These are phyloP conservation scores for Sclerotinia borealis DNA, from an alignment of 2,329 filamentous ascomycete genomes.

Conservation along the genomic window DNA sequence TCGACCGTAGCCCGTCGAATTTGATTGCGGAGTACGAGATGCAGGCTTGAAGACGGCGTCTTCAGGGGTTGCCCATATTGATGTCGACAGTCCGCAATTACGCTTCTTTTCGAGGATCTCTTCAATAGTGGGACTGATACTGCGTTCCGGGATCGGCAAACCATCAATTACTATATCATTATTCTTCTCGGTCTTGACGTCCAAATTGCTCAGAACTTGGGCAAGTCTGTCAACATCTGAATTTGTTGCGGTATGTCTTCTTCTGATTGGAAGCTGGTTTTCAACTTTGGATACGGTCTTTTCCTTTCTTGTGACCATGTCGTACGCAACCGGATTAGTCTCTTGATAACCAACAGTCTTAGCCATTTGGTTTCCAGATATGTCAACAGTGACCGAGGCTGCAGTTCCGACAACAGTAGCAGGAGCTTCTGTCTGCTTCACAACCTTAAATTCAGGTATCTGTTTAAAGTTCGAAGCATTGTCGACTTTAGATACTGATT, in stretches of 20 bases:
- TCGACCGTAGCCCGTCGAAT: neutral
- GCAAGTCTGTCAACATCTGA: neutral
- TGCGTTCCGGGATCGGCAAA: neutral
- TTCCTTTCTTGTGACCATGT: neutral
- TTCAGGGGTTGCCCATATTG: slow-evolving; percentile 6
- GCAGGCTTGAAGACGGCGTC: neutral
- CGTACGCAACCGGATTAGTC: too few species aligned
- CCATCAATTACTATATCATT: neutral
- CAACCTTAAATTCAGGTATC: neutral
- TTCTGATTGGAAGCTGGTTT: neutral
- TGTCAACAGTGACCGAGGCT: neutral
- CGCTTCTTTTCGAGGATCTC: slow-evolving; percentile 4
- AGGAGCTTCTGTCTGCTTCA: neutral
- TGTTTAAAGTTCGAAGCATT: neutral
- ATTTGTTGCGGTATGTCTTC: neutral
- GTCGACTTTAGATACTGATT: neutral
- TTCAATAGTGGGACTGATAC: neutral
- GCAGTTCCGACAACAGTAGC: neutral
- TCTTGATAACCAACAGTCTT: neutral
- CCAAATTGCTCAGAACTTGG: neutral
- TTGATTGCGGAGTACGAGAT: neutral
- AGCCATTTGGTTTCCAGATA: neutral
- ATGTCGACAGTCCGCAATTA: neutral
- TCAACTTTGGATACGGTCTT: neutral
- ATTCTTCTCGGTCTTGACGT: neutral